Evolutionary conservation across 2,329 filamentous ascomycete genomes (phyloP).

Genomic region (Aspergillus udagawae): DNA sequence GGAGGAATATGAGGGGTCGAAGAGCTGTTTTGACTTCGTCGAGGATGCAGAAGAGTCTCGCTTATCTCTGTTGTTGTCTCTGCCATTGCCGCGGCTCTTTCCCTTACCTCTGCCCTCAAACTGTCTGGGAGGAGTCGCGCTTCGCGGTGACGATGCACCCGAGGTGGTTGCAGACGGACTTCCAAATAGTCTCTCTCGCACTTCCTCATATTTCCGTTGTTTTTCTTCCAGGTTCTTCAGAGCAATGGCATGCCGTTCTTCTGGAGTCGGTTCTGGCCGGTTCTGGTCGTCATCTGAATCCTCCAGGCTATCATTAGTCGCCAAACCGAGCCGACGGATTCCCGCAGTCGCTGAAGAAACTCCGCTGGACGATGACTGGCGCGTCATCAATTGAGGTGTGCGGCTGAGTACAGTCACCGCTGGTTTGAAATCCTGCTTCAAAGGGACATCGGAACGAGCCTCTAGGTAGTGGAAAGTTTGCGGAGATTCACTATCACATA

Average conservation of each 20-base stretch:
- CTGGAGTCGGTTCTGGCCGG: constrained; percentile 62
- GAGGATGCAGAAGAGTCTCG: constrained; percentile 38
- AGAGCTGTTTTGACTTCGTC: constrained; percentile 58
- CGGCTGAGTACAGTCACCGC: constrained; percentile 80
- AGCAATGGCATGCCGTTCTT: constrained; percentile 74
- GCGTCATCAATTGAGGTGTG: constrained; percentile 65
- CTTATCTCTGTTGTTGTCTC: constrained; percentile 37
- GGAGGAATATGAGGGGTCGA: constrained; percentile 68
- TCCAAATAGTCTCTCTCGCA: constrained; percentile 81
- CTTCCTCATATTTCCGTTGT: constrained; percentile 84
- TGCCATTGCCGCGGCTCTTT: constrained; percentile 49
- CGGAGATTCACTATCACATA: constrained; percentile 60
- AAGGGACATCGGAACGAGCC: constrained; percentile 57
- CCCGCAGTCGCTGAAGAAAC: constrained; percentile 41
- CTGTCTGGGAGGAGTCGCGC: constrained; percentile 54
- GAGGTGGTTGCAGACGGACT: constrained; percentile 45
- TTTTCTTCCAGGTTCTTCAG: constrained; percentile 82
- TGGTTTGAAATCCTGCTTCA: constrained; percentile 71
- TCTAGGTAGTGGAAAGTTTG: constrained; percentile 73
- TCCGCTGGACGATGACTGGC: constrained; percentile 46
- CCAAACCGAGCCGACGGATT: constrained; percentile 45
- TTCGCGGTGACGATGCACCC: constrained; percentile 60
- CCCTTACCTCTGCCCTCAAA: constrained; percentile 41
- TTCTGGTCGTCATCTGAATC: constrained; percentile 64
- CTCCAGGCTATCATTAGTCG: constrained; percentile 50